Percentiles rank a stretch among this genome's conserved stretches.
Evolutionary conservation across 331 rosid genomes (phyloP).

Genomic region (Saraca asoca): DNA sequence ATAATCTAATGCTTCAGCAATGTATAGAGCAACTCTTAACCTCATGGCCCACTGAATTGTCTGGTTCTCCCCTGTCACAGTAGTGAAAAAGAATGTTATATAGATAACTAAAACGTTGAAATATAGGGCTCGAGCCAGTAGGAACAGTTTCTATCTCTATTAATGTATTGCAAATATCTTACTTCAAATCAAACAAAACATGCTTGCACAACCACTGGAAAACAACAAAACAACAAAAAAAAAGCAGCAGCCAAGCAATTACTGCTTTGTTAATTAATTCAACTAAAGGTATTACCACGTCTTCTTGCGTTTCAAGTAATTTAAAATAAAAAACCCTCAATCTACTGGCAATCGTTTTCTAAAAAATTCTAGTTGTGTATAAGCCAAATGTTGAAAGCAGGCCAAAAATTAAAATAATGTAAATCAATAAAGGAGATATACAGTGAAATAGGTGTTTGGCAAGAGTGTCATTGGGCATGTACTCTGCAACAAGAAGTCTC

Average conservation of each 20-base stretch:
- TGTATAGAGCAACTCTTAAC: constrained; percentile 70
- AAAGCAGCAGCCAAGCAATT: too few relatives aligned
- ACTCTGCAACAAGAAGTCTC: constrained; percentile 74
- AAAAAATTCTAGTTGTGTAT: not conserved
- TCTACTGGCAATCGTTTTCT: not conserved
- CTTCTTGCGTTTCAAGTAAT: too few relatives aligned
- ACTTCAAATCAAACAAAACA: too few relatives aligned
- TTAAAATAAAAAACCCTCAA: not conserved
- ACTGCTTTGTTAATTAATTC: too few relatives aligned
- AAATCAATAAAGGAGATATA: constrained; percentile 26
- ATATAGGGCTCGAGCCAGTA: not conserved
- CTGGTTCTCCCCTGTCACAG: constrained; percentile 76
- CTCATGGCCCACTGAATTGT: constrained; percentile 87
- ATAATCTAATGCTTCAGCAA: constrained; percentile 67
- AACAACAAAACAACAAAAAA: too few relatives aligned
- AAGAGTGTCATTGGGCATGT: constrained; percentile 77
- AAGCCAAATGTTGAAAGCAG: too few relatives aligned
- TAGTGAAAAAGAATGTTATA: constrained; percentile 7
- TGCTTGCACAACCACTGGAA: too few relatives aligned
- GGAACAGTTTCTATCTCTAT: not conserved
- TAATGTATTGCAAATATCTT: not conserved
- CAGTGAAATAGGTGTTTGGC: constrained; percentile 84
- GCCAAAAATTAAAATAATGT: not conserved
- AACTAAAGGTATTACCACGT: too few relatives aligned
- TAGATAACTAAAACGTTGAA: constrained; percentile 11